Percentiles rank a stretch among this genome's conserved stretches.
Conservation (phyloP, 1,284 basidiomycete species). For the Ganoderma sinense region DNA sequence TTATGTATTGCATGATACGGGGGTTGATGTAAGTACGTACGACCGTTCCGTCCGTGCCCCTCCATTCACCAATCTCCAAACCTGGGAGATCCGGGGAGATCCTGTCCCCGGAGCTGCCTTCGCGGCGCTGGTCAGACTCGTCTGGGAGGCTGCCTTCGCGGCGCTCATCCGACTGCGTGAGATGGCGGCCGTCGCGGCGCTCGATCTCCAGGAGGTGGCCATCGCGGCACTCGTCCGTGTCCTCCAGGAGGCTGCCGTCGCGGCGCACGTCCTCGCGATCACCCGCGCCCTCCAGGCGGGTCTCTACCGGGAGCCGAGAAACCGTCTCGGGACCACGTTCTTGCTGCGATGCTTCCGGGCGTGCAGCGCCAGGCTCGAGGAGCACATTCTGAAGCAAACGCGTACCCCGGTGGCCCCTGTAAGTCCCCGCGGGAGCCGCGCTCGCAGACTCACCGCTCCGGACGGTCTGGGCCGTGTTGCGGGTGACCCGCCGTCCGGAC, state of each 20-base stretch:
- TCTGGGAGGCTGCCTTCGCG: not conserved
- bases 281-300: not conserved
- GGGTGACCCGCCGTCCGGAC: not conserved
- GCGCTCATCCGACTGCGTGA: not conserved
- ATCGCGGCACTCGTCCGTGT: not conserved
- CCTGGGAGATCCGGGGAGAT: too few relatives aligned
- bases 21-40: not conserved
- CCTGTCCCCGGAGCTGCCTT: not conserved
- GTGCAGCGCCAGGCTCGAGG: too few relatives aligned
- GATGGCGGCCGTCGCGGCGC: not conserved
- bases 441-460: not conserved
- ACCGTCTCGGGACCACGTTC: not conserved
- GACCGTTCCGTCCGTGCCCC: not conserved
- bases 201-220: not conserved
- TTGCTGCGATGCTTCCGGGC: not conserved
- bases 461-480: not conserved
- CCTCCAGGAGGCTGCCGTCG: not conserved
- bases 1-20: not conserved
- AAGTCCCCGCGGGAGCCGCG: not conserved
- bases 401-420: not conserved
- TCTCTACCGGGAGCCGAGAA: not conserved
- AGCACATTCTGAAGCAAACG: not conserved
- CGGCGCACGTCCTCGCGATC: not conserved
- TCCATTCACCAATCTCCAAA: not conserved
- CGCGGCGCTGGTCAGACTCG: not conserved